A percentile compares a stretch with the other conserved stretches of the same genome.
These are phyloP conservation scores for Pseudogymnoascus sp. DNA, from an alignment of 2,329 filamentous ascomycete genomes.

Conservation along the genomic window DNA sequence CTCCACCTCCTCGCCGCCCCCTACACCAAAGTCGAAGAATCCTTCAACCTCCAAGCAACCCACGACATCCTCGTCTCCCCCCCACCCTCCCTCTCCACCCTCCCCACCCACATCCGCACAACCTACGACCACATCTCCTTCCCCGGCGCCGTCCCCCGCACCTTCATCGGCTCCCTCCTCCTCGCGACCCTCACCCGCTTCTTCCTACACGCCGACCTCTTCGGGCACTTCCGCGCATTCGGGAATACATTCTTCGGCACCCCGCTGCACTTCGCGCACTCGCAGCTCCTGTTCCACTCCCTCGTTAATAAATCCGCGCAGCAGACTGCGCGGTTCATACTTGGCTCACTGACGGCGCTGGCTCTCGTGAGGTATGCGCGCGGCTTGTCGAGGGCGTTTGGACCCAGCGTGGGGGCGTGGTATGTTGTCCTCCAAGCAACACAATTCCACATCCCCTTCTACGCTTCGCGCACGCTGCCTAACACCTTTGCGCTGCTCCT, in stretches of 20 bases:
- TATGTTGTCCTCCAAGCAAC: constrained; percentile 68
- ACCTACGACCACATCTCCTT: constrained; percentile 87
- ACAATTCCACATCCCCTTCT: constrained; percentile 91
- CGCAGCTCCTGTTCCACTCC: neutral
- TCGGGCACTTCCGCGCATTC: neutral
- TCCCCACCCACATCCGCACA: constrained; percentile 46
- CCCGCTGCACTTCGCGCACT: constrained; percentile 40
- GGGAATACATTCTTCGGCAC: neutral
- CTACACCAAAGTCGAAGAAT: constrained; percentile 97
- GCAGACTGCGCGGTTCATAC: constrained; percentile 60
- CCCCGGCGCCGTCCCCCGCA: constrained; percentile 82
- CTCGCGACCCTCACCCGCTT: constrained; percentile 61
- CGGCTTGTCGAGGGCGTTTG: constrained; percentile 59
- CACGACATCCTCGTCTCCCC: constrained; percentile 85
- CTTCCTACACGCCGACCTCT: neutral
- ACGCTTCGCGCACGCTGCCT: constrained; percentile 81
- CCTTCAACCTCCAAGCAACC: constrained; percentile 89
- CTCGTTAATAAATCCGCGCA: constrained; percentile 32
- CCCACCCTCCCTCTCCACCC: constrained; percentile 49
- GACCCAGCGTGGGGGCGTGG: constrained; percentile 63
- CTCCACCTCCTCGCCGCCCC: constrained; percentile 68
- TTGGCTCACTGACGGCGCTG: constrained; percentile 68
- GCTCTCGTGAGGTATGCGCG: constrained; percentile 58
- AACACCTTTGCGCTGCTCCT: constrained; percentile 95
- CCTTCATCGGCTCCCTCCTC: constrained; percentile 73